These are phyloP conservation scores for Diaporthe velutina DNA, from an alignment of 2,329 filamentous ascomycete genomes.

Conservation along the genomic window DNA sequence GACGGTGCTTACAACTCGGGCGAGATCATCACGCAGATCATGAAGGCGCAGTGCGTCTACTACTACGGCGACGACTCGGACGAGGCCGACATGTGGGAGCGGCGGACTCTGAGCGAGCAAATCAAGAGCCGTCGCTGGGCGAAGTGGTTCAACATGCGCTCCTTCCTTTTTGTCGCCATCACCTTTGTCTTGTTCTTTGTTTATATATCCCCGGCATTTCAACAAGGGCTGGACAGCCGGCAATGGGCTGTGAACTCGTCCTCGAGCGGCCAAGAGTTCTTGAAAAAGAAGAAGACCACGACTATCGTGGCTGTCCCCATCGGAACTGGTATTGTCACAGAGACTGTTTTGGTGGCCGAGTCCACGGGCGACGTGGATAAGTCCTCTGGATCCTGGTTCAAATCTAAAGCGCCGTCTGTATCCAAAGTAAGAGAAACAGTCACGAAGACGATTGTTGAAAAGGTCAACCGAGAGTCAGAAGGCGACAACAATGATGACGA, in stretches of 20 bases:
- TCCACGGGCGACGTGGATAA: background rate
- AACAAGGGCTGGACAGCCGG: no score
- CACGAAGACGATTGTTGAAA: background rate
- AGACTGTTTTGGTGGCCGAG: background rate
- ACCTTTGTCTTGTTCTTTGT: background rate
- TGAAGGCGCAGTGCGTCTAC: conserved; percentile 47
- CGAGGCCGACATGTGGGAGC: conserved; percentile 27
- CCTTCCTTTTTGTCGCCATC: background rate
- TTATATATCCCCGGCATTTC: background rate
- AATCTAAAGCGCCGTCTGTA: background rate
- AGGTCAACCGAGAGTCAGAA: background rate
- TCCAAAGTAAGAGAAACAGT: background rate
- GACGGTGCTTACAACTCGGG: conserved; percentile 40
- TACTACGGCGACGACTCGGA: conserved; percentile 46
- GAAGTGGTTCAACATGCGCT: background rate
- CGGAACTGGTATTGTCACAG: background rate
- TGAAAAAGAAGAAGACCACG: background rate
- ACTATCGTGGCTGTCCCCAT: background rate
- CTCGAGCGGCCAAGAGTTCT: background rate
- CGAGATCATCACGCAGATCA: conserved; percentile 43
- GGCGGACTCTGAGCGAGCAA: conserved; percentile 35
- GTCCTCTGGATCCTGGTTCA: background rate
- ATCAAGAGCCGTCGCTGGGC: background rate
- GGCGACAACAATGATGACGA: background rate
- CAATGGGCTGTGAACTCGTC: no score